Percentiles rank a stretch among this genome's conserved stretches.
Conservation (phyloP, 495 filamentous ascomycete genomes). For the Collariella sp. region DNA sequence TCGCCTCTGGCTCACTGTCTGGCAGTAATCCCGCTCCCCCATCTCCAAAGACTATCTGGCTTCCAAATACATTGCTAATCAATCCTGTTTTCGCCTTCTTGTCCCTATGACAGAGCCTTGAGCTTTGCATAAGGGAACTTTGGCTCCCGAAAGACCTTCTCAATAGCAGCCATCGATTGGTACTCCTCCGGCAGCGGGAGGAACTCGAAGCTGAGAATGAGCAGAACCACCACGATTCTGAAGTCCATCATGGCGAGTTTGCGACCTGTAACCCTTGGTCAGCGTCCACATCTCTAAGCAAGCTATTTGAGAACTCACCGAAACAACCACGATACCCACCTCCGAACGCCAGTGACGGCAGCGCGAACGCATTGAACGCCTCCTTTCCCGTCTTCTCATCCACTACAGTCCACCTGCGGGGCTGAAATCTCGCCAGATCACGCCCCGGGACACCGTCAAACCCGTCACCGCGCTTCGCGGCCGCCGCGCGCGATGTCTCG, state of each 20-base stretch:
- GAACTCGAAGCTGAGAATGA: slow-evolving; percentile 22
- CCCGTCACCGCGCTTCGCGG: slow-evolving; percentile 17
- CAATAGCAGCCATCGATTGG: slow-evolving; percentile 11
- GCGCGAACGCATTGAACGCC: slow-evolving; percentile 18
- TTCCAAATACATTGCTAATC: no score
- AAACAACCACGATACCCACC: slow-evolving; percentile 22
- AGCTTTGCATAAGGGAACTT: slow-evolving; percentile 8
- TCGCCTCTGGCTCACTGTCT: no score
- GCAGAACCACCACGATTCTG: slow-evolving; percentile 21
- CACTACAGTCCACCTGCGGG: slow-evolving; percentile 25
- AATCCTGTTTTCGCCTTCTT: no score
- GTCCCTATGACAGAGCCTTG: not conserved
- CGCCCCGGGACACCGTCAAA: slow-evolving; percentile 10
- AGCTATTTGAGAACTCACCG: slow-evolving; percentile 8
- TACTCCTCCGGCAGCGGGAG: slow-evolving; percentile 20
- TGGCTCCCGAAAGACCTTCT: slow-evolving; percentile 15
- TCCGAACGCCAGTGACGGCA: slow-evolving; percentile 19
- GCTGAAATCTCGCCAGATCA: slow-evolving; percentile 22
- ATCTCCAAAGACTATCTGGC: no score
- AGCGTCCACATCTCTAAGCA: not conserved
- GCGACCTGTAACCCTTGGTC: slow-evolving; percentile 4
- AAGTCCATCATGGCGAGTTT: slow-evolving; percentile 24
- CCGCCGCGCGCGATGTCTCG: slow-evolving; percentile 12
- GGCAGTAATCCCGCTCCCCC: no score
- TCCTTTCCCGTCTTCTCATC: slow-evolving; percentile 21